Evolutionary conservation across 1,284 basidiomycete species (phyloP), one percentile per base, ranked within the genome.

Genomic region (Lignosus rhinocerotis): DNA sequence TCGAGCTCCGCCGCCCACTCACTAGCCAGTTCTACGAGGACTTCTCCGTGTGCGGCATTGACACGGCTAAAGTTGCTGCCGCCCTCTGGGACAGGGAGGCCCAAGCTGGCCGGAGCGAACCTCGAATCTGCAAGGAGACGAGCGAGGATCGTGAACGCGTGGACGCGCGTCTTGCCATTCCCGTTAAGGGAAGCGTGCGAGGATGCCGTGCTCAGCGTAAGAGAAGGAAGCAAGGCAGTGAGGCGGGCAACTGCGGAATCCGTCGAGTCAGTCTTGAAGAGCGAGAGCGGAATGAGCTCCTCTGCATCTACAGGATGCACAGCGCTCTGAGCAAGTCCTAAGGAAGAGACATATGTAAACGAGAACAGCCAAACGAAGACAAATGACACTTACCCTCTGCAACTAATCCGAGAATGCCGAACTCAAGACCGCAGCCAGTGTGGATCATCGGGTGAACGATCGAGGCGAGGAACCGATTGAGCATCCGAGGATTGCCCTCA

Each of bases 401-500:
- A 14, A 86, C 70, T 67, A 87, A 80, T 5, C 88, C 88, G 2
- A 77, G 78, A 12, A 88, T 67, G 5, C 79, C 78, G 63, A 90
- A 87, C 66, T 90, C 88, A 4, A 78, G 69, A 2, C 86, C 88
- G 67, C 85, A 86, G 1, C 85, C 87, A 0, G 75, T 64, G 59
- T 88, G 85, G 36, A 90, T 88, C 59, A 88, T 67, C 0, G 87
- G 86, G 59, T 90, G 88, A 0, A 89, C 45, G 12, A 88, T 70
- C 11, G 83, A 84, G 7, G 79, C 78, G 9, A 88, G 61, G 64
- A 87, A 77, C 5, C 87, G 79, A 60, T 78, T 81, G 3, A 88
- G 68, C 86, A 90, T 87, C 61, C 79, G 70, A 44, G 62, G 41
- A n/a, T 3, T 82, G 80, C 48, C 59, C 63, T 51, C 1, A 84